Evolutionary conservation across 1,284 basidiomycete species (phyloP).

Genomic region (Spongispora temasekensis): DNA sequence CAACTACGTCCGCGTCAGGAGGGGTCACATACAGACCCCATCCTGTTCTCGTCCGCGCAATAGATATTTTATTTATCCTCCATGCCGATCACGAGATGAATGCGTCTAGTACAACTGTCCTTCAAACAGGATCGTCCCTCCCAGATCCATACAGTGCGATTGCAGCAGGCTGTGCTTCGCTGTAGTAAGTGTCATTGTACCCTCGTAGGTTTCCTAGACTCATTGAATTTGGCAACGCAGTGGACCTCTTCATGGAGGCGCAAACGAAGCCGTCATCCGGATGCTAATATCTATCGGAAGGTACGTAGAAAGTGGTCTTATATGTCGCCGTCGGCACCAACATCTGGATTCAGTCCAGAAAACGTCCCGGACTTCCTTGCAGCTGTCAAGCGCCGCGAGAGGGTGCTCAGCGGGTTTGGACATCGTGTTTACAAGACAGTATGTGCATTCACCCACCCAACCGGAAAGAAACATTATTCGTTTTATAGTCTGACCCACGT

Average conservation of each 20-base stretch:
- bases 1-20: constrained; percentile 43
- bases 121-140: constrained; percentile 84
- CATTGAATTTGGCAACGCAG: constrained; percentile 38
- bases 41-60: constrained; percentile 79
- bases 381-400: constrained; percentile 82
- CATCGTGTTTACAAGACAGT: constrained; percentile 86
- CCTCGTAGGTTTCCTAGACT: background rate
- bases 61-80: constrained; percentile 83
- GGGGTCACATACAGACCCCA: constrained; percentile 61
- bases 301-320: constrained; percentile 37
- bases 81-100: constrained; percentile 91
- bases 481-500: constrained; percentile 74
- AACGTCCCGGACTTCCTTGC: constrained; percentile 85
- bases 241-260: constrained; percentile 83
- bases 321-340: background rate
- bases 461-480: background rate
- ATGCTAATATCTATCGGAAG: constrained; percentile 87
- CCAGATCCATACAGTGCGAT: constrained; percentile 88
- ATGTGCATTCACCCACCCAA: constrained; percentile 25
- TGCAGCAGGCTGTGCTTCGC: constrained; percentile 80
- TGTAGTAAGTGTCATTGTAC: constrained; percentile 59
- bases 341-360: constrained; percentile 52
- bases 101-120: constrained; percentile 78
- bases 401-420: constrained; percentile 84
- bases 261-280: constrained; percentile 87